Evolutionary conservation across 306 rosid genomes (phyloP).

Genomic region (Inga laurina): DNA sequence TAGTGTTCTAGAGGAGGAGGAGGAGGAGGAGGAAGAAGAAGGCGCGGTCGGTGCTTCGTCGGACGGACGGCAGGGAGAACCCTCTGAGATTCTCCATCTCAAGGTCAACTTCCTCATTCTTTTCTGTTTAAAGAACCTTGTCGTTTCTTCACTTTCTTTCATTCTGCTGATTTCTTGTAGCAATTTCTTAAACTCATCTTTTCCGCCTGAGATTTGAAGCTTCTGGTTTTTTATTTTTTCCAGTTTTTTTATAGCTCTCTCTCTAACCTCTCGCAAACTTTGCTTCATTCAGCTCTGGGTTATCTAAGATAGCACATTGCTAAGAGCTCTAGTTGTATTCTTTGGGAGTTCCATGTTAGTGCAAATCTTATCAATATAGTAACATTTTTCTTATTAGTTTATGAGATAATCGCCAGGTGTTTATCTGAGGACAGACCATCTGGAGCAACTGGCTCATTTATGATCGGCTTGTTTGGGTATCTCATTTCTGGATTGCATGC

Average conservation of each 20-base stretch:
- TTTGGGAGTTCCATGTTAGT: neutral
- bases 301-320: constrained; percentile 11
- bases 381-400: neutral
- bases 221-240: no score
- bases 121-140: neutral
- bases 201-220: no score
- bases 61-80: neutral
- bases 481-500: constrained; percentile 21
- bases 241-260: constrained; percentile 17
- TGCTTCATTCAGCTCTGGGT: constrained; percentile 18
- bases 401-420: neutral
- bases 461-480: neutral
- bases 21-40: no score
- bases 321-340: neutral
- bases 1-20: no score
- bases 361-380: neutral
- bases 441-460: neutral
- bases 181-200: no score
- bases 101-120: constrained; percentile 9
- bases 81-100: neutral
- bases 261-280: constrained; percentile 17
- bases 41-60: no score
- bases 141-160: constrained; percentile 21
- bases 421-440: neutral
- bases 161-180: no score